Percentiles rank a stretch among this genome's conserved stretches.
These are phyloP conservation scores for Ophiobolus disseminans DNA, from an alignment of 2,329 filamentous ascomycete species.

Conservation along the genomic window DNA sequence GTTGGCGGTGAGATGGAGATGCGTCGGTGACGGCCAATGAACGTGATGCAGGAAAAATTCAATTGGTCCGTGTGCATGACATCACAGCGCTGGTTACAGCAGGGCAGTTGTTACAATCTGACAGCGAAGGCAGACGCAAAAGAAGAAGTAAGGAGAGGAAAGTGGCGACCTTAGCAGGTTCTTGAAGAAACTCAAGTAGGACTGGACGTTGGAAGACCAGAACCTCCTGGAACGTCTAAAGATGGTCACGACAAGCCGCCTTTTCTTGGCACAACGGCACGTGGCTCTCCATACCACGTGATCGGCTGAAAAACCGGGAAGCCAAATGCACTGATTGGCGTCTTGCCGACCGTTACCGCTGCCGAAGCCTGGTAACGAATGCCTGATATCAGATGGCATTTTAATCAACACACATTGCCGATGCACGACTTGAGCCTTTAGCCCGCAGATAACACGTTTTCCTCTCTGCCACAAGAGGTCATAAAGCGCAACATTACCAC, in stretches of 20 bases:
- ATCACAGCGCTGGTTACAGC: constrained; percentile 24
- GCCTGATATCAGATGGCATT: constrained; percentile 11
- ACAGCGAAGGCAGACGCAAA: not conserved
- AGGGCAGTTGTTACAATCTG: constrained; percentile 6
- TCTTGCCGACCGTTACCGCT: constrained; percentile 12
- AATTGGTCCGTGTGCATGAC: constrained; percentile 42
- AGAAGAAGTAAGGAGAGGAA: constrained; percentile 6
- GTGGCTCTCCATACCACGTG: constrained; percentile 10
- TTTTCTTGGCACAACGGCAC: constrained; percentile 17
- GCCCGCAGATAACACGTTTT: constrained; percentile 39
- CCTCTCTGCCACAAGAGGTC: constrained; percentile 1
- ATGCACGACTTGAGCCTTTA: constrained; percentile 27
- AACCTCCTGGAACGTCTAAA: constrained; percentile 10
- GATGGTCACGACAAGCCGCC: constrained; percentile 21
- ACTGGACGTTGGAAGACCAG: too few species aligned
- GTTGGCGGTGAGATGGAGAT: constrained; percentile 30
- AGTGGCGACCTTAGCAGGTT: too few species aligned
- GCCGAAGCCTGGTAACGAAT: constrained; percentile 7
- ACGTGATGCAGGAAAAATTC: constrained; percentile 31
- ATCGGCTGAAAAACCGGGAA: too few species aligned
- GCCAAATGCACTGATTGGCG: constrained; percentile 22
- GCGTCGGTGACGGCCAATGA: constrained; percentile 32
- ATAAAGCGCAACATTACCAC: constrained; percentile 15
- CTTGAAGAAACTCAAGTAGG: too few species aligned
- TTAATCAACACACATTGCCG: constrained; percentile 37